A percentile compares a stretch with the other conserved stretches of the same genome.
phyloP scores from a whole-genome alignment of 257 asterid genomes.

The Penstemon eatonii region DNA sequence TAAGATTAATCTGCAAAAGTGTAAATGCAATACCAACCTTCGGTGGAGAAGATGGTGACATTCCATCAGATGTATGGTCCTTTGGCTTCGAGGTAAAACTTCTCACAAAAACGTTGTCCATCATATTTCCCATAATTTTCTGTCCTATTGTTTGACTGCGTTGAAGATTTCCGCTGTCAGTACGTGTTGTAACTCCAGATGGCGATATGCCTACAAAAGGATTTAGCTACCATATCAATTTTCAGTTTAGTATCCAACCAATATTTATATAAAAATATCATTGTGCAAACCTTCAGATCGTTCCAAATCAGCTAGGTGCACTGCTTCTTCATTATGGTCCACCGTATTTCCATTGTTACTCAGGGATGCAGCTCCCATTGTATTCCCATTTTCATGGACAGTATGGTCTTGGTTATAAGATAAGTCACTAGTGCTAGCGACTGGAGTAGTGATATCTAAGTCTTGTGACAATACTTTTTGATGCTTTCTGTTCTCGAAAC shows the following conservation, averaged over 20 bases:
- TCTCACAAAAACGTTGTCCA: slow-evolving; percentile 80
- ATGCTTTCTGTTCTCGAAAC: slow-evolving; percentile 66
- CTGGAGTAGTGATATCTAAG: no score
- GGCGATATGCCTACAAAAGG: slow-evolving; percentile 74
- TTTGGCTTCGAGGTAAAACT: slow-evolving; percentile 81
- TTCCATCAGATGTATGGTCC: slow-evolving; percentile 48
- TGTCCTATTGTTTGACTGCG: slow-evolving; percentile 94
- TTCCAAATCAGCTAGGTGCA: slow-evolving; percentile 52
- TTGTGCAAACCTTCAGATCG: slow-evolving; percentile 76
- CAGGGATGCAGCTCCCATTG: slow-evolving; percentile 28
- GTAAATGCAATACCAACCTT: slow-evolving; percentile 52
- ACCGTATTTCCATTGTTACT: slow-evolving; percentile 37
- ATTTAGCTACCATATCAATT: slow-evolving; percentile 10
- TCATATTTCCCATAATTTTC: slow-evolving; percentile 90
- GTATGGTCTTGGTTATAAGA: slow-evolving; percentile 36
- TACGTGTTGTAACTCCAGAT: slow-evolving; percentile 59
- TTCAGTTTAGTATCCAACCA: slow-evolving; percentile 2
- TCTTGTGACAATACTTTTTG: slow-evolving; percentile 29
- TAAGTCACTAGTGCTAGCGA: slow-evolving; percentile 25
- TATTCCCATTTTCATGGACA: slow-evolving; percentile 56
- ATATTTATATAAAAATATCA: slow-evolving; percentile 19
- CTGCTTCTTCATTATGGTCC: slow-evolving; percentile 52
- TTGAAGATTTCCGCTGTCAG: slow-evolving; percentile 58
- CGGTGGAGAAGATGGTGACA: slow-evolving; percentile 70
- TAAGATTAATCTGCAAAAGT: no score